These are phyloP conservation scores for Dissophora ornata DNA, from an alignment of 192 early-diverging fungal species.

Conservation along the genomic window DNA sequence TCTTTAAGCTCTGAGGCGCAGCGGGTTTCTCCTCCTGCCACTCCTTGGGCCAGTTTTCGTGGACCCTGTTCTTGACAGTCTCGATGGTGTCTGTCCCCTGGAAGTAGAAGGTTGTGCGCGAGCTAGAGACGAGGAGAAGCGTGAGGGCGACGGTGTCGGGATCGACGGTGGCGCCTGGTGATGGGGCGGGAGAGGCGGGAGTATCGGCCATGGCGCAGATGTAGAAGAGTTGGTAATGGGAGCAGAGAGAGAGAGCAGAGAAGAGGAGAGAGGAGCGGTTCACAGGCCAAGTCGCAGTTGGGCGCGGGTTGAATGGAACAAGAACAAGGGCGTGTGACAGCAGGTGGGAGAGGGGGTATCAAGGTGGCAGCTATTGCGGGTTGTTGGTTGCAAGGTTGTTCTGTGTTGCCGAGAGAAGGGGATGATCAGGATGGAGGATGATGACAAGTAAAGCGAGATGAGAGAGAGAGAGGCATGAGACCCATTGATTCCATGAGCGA, in stretches of 20 bases:
- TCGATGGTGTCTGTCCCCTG: slow-evolving; percentile 51
- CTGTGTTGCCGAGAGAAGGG: no score
- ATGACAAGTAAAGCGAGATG: no score
- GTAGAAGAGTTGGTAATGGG: not conserved
- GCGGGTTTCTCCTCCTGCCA: slow-evolving; percentile 59
- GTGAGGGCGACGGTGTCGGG: slow-evolving; percentile 43
- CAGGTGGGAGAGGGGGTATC: no score
- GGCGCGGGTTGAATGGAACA: no score
- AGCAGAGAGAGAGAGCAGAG: not conserved
- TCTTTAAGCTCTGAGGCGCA: slow-evolving; percentile 55
- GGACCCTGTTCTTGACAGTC: slow-evolving; percentile 52
- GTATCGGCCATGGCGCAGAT: slow-evolving; percentile 14
- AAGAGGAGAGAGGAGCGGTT: not conserved
- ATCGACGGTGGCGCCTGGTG: slow-evolving; percentile 4
- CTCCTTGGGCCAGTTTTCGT: slow-evolving; percentile 60
- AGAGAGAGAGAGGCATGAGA: no score
- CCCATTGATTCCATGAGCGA: no score
- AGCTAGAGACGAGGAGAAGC: slow-evolving; percentile 57
- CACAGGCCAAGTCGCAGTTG: no score
- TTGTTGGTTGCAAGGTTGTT: no score
- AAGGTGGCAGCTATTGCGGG: no score
- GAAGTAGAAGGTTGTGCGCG: slow-evolving; percentile 55
- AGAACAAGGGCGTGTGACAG: no score
- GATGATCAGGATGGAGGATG: no score
- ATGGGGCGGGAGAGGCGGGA: not conserved